Evolutionary conservation across 148 eudicot species (phyloP).

Genomic region (Persicaria maculosa): DNA sequence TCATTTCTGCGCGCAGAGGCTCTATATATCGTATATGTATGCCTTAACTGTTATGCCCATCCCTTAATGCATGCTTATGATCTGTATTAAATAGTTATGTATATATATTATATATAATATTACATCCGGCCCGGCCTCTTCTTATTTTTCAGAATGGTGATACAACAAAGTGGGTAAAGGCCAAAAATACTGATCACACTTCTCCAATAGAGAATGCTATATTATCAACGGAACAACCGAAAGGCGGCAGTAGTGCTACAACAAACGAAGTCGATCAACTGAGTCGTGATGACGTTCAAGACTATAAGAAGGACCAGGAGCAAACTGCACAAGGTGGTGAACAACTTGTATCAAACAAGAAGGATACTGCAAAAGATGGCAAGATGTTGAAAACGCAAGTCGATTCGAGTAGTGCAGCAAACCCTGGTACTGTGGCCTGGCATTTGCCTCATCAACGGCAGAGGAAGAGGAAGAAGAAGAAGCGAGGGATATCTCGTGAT

Average conservation of each 20-base stretch:
- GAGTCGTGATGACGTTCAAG: neutral
- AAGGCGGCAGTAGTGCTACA: neutral
- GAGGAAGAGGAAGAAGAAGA: slow-evolving; percentile 5
- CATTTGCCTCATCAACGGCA: neutral
- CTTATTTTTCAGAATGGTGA: neutral
- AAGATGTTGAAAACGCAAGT: neutral
- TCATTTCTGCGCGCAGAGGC: neutral
- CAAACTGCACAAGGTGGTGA: neutral
- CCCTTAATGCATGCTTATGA: no score
- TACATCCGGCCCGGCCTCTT: no score
- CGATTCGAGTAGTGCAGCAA: neutral
- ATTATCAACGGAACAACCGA: neutral
- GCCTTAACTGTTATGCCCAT: no score
- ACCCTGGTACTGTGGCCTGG: neutral
- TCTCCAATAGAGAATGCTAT: neutral
- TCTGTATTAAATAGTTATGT: no score
- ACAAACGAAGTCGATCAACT: neutral
- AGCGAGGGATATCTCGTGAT: neutral
- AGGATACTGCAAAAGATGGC: neutral
- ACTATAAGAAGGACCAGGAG: neutral
- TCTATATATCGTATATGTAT: no score
- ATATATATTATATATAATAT: no score
- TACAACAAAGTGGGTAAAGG: neutral
- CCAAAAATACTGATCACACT: neutral
- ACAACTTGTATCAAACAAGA: neutral